These are phyloP conservation scores for Scleroderma citrinum DNA, from an alignment of 768 basidiomycete genomes.

Conservation along the genomic window DNA sequence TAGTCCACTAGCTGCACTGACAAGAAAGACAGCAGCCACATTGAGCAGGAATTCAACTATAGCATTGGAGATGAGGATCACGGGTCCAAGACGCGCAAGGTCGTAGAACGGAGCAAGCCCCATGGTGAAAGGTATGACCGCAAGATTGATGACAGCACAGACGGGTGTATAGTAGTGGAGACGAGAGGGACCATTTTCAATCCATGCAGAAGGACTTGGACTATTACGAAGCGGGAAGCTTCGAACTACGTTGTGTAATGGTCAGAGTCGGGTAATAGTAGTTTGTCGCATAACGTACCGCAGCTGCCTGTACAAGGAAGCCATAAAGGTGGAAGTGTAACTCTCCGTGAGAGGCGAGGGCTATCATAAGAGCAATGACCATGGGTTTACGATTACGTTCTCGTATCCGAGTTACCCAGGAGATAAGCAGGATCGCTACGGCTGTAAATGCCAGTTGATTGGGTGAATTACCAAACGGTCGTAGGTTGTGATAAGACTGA, in stretches of 20 bases:
- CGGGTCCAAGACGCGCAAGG: constrained; percentile 56
- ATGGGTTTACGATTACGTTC: constrained; percentile 80
- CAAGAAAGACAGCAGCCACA: constrained; percentile 91
- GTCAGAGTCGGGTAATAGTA: neutral
- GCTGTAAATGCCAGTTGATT: constrained; percentile 76
- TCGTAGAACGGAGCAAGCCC: constrained; percentile 82
- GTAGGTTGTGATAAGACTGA: constrained; percentile 20
- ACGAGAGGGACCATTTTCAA: constrained; percentile 97
- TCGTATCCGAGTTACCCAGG: constrained; percentile 83
- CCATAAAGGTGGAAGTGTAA: constrained; percentile 79
- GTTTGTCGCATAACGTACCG: constrained; percentile 32
- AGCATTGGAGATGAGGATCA: constrained; percentile 79
- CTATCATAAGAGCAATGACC: constrained; percentile 84
- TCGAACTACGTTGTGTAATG: too few species aligned
- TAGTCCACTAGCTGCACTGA: constrained; percentile 81
- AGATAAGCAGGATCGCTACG: constrained; percentile 88
- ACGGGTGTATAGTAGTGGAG: constrained; percentile 96
- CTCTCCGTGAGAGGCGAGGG: constrained; percentile 86
- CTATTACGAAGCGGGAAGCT: constrained; percentile 91
- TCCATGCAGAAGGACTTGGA: constrained; percentile 89
- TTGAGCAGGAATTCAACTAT: constrained; percentile 84
- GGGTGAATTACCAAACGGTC: neutral
- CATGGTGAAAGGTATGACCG: constrained; percentile 87
- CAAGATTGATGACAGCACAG: constrained; percentile 84
- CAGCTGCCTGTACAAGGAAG: constrained; percentile 79